These are phyloP conservation scores for Trypanosoma conorhini DNA, from an alignment of 208 protist genomes.

Conservation along the genomic window DNA sequence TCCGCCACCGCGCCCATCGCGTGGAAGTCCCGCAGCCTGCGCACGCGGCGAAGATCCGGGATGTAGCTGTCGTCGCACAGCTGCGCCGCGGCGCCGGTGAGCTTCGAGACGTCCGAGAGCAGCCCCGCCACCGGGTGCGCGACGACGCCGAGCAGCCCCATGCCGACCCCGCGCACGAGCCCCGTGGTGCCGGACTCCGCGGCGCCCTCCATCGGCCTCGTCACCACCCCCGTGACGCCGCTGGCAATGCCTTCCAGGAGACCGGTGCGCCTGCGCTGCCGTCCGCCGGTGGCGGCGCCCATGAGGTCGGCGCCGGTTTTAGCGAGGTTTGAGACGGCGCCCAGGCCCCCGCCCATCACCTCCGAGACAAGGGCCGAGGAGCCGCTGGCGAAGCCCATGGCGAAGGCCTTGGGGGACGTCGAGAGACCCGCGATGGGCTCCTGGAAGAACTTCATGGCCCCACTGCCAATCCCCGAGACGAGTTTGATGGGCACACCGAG, in stretches of 20 bases:
- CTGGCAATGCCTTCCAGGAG: conserved; percentile 57
- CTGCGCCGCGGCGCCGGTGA: conserved; percentile 60
- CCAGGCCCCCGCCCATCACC: conserved; percentile 72
- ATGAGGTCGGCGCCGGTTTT: conserved; percentile 72
- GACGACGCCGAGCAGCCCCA: conserved; percentile 86
- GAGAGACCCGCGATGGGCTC: conserved; percentile 78
- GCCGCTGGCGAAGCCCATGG: conserved; percentile 68
- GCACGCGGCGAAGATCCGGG: conserved; percentile 57
- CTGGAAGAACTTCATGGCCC: conserved; percentile 80
- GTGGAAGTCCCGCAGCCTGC: conserved; percentile 67
- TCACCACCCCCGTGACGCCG: conserved; percentile 82
- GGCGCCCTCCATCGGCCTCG: conserved; percentile 81
- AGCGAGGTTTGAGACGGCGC: conserved; percentile 81
- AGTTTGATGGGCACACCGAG: conserved; percentile 85
- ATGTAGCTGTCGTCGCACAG: conserved; percentile 77
- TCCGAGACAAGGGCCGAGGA: conserved; percentile 67
- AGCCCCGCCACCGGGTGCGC: conserved; percentile 84
- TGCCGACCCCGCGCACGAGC: conserved; percentile 78
- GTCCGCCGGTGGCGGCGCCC: conserved; percentile 53
- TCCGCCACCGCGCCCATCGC: conserved; percentile 74
- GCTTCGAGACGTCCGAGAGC: conserved; percentile 76
- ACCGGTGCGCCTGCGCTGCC: conserved; percentile 54
- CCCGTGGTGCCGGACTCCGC: conserved; percentile 74
- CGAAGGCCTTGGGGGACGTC: conserved; percentile 75
- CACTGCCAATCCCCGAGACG: conserved; percentile 69